Base-by-base conservation (phyloP, 768 basidiomycete species). In the Ephemerocybe angulata region DNA sequence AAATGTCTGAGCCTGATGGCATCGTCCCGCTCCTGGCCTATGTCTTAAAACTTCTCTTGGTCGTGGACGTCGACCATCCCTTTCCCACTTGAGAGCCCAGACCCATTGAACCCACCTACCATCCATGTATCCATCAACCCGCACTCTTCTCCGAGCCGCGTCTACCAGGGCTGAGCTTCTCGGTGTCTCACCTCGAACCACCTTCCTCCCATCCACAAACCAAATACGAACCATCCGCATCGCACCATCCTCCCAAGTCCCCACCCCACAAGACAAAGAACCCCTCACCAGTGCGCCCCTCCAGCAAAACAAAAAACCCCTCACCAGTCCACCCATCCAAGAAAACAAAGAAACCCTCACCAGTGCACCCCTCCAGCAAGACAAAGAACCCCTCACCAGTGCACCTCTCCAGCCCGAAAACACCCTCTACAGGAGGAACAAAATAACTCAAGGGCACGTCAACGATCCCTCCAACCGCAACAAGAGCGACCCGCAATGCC, bases 361-460 rank as follows among this genome's bases (percentile, higher is more conserved):
- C 38, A 13, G 17, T 19, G 15, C 5, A 5, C n/a, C 38, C 7
- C 38, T 10, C 7, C 38, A 5, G 5, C 38, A n/a, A 41, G 21
- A 19, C 38, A 13, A 19, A 41, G 8, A 35, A 33, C 21, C 28
- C 21, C 35, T 27, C 37, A 30, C 48, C 3, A 48, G 24, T 5
- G 49, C 44, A 40, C 42, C 31, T 17, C 21, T 24, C 33, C 12
- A 33, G 48, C 40, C 25, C 40, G 17, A 2, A 1, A 10, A 8
- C 29, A 29, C 7, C 41, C 22, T 27, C 28, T 42, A 59, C 31
- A 13, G 12, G 22, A 62, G 56, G 8, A 59, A 62, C 42, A 24
- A 43, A 15, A 17, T 60, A 3, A 58, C 59, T 1, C 64, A 65
- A 52, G 64, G 64, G 1, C 54, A 63, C 25, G 59, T 53, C 5